Evolutionary conservation across 805 yeast genomes (phyloP).

Genomic region (Monosporozyma yasuniensis): DNA sequence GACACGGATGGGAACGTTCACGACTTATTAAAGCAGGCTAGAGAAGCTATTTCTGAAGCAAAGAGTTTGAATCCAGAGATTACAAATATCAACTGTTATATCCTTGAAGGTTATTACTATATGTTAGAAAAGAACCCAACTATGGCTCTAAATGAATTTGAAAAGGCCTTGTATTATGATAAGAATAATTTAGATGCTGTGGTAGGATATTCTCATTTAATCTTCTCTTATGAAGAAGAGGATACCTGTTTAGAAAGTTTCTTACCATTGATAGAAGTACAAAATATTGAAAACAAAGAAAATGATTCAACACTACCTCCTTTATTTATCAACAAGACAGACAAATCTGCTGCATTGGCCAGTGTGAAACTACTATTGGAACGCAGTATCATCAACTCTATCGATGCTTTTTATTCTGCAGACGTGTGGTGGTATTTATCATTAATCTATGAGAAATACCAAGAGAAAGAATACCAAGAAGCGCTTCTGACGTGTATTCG

Average conservation of each 20-base stretch:
- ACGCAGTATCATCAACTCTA: conserved; percentile 26
- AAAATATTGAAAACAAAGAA: not conserved
- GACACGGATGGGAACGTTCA: not conserved
- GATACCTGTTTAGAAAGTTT: not conserved
- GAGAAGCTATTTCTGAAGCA: conserved; percentile 67
- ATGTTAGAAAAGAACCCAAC: conserved; percentile 32
- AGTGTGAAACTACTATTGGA: conserved; percentile 39
- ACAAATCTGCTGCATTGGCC: conserved; percentile 52
- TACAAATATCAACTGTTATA: conserved; percentile 23
- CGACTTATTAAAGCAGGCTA: conserved; percentile 43
- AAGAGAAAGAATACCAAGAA: conserved; percentile 42
- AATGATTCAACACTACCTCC: not conserved
- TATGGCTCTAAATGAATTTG: conserved; percentile 54
- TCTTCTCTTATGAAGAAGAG: conserved; percentile 34
- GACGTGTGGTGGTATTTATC: conserved; percentile 70
- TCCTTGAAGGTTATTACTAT: conserved; percentile 27
- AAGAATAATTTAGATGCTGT: conserved; percentile 44
- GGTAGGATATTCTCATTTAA: conserved; percentile 45
- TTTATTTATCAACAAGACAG: conserved; percentile 45
- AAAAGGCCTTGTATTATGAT: conserved; percentile 45
- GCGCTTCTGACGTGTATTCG: conserved; percentile 58
- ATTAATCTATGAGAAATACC: conserved; percentile 49
- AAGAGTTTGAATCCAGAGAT: conserved; percentile 42
- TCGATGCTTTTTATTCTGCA: conserved; percentile 37
- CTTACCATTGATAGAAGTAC: not conserved